These are phyloP conservation scores for Candida coleopterorum DNA, from an alignment of 805 yeast genomes.

Conservation along the genomic window DNA sequence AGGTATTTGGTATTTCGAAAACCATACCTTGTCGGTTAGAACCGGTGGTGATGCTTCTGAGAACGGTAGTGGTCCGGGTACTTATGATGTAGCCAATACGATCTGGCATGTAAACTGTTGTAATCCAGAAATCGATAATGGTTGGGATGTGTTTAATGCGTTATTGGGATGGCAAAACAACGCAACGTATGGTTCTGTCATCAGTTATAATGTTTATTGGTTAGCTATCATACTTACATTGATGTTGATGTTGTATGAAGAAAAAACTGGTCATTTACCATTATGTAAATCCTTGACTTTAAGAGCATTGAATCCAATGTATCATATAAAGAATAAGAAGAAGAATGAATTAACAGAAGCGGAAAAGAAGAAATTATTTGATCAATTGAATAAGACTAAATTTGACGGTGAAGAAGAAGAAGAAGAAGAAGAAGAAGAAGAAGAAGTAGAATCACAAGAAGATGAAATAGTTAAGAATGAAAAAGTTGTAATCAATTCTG, in stretches of 20 bases:
- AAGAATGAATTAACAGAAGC: slow-evolving; percentile 33
- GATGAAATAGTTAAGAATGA: slow-evolving; percentile 7
- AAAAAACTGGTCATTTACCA: slow-evolving; percentile 78
- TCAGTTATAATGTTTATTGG: slow-evolving; percentile 91
- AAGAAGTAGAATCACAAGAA: slow-evolving; percentile 12
- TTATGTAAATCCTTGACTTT: slow-evolving; percentile 44
- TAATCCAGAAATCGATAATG: slow-evolving; percentile 85
- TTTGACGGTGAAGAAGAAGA: slow-evolving; percentile 14
- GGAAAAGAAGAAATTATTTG: slow-evolving; percentile 34
- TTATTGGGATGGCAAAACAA: slow-evolving; percentile 96
- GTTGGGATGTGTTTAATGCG: slow-evolving; percentile 97
- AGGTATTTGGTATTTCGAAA: slow-evolving; percentile 87
- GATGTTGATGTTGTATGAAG: slow-evolving; percentile 70
- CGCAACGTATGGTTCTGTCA: slow-evolving; percentile 88
- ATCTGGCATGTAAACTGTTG: slow-evolving; percentile 99
- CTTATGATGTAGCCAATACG: slow-evolving; percentile 71
- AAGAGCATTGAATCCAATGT: slow-evolving; percentile 62
- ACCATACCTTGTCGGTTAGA: slow-evolving; percentile 51
- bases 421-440: slow-evolving; percentile 12
- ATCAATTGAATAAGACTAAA: slow-evolving; percentile 20
- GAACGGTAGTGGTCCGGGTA: slow-evolving; percentile 90
- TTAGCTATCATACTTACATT: slow-evolving; percentile 43
- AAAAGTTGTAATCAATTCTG: slow-evolving; percentile 3
- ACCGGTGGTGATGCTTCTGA: slow-evolving; percentile 97
- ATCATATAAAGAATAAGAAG: slow-evolving; percentile 65